Base-by-base conservation (phyloP, 345 rosid species). In the Passiflora organensis region DNA sequence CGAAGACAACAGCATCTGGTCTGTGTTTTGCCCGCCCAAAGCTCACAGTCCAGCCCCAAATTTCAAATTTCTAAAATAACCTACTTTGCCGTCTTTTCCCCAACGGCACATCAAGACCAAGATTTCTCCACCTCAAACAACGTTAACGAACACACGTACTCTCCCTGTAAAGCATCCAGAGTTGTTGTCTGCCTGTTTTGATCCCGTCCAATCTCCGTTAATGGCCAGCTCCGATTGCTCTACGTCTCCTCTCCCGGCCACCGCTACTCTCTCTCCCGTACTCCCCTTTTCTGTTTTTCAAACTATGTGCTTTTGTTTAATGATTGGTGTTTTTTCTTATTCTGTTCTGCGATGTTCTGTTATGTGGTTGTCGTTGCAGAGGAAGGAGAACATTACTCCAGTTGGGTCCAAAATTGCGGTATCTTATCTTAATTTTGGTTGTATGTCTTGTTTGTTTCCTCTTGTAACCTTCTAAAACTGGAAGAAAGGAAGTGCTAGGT, bases 401-500 rank as follows among this genome's bases (percentile, higher is more conserved):
- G 51, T 83, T 58, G 82, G 82, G 59, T 75, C 84, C 0, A 91
- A 82, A 73, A 76, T 91, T 43, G 72, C 72, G 57, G 96, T 91
- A 79, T 1, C 59, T 43, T 45, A 13, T 28, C 24, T 0, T 13
- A 0, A 28, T 20, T 12, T 19, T n/a, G 6, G 39, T 57, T 15
- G 6, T 14, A 15, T 41, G 4, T 6, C 61, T 22, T 37, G 13
- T 19, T 21, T 38, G 2, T 48, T 51, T 39, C 5, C 5, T n/a
- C 1, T 22, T 47, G 10, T 41, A 41, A 41, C 14, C 43, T 5
- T 12, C 14, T 8, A 9, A 15, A 11, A 41, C 3, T 41, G 43
- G n/a, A 41, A 41, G 2, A 12, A 8, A 41, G 9, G 13, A 0
- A 13, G n/a, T n/a, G n/a, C n/a, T 41, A 15, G 43, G n/a, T n/a